Conservation (phyloP, 176 grass and related monocot species). For the Bothriochloa decipiens region DNA sequence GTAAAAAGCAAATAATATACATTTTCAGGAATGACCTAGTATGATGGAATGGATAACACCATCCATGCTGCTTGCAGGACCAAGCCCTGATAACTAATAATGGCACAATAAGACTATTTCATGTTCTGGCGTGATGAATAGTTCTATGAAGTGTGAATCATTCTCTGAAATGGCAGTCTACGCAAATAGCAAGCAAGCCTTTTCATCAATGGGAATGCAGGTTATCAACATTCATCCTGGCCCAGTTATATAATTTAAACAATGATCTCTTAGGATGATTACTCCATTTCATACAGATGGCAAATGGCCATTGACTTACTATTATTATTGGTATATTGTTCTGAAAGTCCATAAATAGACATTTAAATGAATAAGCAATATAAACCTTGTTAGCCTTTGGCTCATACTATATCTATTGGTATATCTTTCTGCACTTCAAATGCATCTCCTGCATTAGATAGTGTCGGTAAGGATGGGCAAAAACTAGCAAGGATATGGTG, state of each 20-base stretch:
- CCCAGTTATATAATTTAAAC: background rate
- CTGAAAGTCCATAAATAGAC: background rate
- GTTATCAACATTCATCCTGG: conserved; percentile 5
- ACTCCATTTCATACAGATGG: conserved; percentile 4
- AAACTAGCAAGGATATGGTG: background rate
- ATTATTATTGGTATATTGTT: background rate
- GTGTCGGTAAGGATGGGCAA: background rate
- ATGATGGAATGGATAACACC: background rate
- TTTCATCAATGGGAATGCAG: background rate
- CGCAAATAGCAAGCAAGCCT: conserved; percentile 1
- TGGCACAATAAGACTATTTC: conserved; percentile 1
- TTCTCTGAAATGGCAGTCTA: background rate
- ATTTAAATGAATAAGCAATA: background rate
- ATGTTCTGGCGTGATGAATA: background rate
- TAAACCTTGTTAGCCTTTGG: conserved; percentile 13
- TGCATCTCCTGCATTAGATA: conserved; percentile 1
- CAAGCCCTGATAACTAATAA: background rate
- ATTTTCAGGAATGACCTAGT: background rate
- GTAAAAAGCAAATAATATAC: background rate
- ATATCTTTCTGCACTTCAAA: background rate
- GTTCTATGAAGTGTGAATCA: background rate
- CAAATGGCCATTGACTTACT: background rate
- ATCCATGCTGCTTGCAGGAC: background rate
- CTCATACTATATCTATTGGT: background rate
- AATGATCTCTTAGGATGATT: background rate